A percentile compares a stretch with the other conserved stretches of the same genome.
Evolutionary conservation across 2,329 filamentous ascomycete genomes (phyloP).

Genomic region (Aspergillus transmontanensis): DNA sequence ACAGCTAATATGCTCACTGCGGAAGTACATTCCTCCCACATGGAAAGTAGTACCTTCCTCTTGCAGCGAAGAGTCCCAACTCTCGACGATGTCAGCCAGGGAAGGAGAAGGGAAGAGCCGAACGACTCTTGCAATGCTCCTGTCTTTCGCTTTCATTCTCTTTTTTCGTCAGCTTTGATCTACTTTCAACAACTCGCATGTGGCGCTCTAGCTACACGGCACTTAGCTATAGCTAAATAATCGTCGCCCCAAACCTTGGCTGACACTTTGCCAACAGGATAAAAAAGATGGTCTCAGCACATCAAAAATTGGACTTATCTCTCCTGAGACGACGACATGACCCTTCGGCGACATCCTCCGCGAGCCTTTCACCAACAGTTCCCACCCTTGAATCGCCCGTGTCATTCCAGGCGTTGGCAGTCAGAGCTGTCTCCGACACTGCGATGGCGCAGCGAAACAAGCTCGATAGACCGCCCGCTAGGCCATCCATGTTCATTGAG

Average conservation of each 20-base stretch:
- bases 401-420: slow-evolving; percentile 20
- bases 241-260: background rate
- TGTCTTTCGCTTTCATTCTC: background rate
- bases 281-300: slow-evolving; percentile 15
- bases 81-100: background rate
- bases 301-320: slow-evolving; percentile 21
- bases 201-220: background rate
- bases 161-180: background rate
- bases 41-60: background rate
- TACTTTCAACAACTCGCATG: background rate
- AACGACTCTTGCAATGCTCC: background rate
- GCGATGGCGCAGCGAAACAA: slow-evolving; percentile 22
- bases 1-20: background rate
- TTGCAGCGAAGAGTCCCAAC: background rate
- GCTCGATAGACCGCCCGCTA: slow-evolving; percentile 19
- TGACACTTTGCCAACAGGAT: background rate
- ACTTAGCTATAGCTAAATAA: background rate
- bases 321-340: slow-evolving; percentile 21
- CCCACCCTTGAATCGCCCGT: slow-evolving; percentile 25
- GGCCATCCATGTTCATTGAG: slow-evolving; percentile 29
- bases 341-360: slow-evolving; percentile 22
- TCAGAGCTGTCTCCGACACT: slow-evolving; percentile 19
- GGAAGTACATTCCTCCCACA: background rate
- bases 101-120: background rate
- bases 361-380: slow-evolving; percentile 18